These are phyloP conservation scores for Mangifera indica DNA, from an alignment of 345 rosid genomes.

Conservation along the genomic window DNA sequence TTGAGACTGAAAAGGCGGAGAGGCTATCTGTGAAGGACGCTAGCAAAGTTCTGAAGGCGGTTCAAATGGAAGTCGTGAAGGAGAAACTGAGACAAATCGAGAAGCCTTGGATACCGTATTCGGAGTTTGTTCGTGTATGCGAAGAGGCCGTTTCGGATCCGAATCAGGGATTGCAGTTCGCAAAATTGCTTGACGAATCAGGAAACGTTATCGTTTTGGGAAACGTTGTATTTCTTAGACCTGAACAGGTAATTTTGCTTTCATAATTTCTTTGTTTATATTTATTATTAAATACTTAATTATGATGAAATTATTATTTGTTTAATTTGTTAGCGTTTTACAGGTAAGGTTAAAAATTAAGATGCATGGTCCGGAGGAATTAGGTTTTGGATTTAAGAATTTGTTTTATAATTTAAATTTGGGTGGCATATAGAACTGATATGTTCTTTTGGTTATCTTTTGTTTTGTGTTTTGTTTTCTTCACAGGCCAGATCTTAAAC, in stretches of 20 bases:
- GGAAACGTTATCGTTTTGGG: conserved; percentile 79
- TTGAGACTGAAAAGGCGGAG: conserved; percentile 23
- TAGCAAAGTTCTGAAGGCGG: conserved; percentile 70
- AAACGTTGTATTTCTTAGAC: conserved; percentile 57
- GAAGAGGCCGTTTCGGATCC: conserved; percentile 57
- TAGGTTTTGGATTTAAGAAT: conserved; percentile 19
- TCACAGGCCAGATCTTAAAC: conserved; percentile 56
- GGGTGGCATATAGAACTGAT: conserved; percentile 56
- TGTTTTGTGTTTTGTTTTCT: conserved; percentile 25
- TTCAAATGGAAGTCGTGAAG: conserved; percentile 67
- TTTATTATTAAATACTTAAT: background rate
- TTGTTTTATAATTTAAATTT: background rate
- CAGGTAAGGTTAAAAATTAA: conserved; percentile 20
- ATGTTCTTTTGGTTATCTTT: conserved; percentile 37
- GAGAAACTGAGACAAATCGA: conserved; percentile 53
- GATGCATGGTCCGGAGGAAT: conserved; percentile 10
- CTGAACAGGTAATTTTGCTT: conserved; percentile 64
- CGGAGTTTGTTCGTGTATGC: conserved; percentile 61
- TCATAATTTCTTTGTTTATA: background rate
- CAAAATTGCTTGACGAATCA: conserved; percentile 70
- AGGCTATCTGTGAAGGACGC: conserved; percentile 53
- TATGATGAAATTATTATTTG: background rate
- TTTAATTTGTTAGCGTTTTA: conserved; percentile 11
- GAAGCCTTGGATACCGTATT: conserved; percentile 48
- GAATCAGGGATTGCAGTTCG: conserved; percentile 46